Percentiles rank a stretch among this genome's conserved stretches.
Evolutionary conservation across 768 basidiomycete species (phyloP).

Genomic region (Mycena vulgaris): DNA sequence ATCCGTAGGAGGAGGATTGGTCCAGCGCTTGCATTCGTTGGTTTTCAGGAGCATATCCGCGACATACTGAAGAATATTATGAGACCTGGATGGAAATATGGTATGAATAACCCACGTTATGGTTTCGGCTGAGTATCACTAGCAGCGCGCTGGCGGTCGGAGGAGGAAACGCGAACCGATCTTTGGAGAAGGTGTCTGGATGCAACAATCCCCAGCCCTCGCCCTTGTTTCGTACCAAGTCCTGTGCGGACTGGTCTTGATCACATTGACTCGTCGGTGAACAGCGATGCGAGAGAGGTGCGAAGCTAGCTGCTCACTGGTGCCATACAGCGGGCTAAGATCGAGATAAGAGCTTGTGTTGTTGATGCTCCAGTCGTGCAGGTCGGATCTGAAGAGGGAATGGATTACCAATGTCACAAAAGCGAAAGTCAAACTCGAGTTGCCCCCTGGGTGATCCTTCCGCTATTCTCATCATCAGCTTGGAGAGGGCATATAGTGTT

Average conservation of each 20-base stretch:
- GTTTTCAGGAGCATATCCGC: slow-evolving; percentile 67
- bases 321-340: slow-evolving; percentile 71
- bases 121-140: slow-evolving; percentile 71
- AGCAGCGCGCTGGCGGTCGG: slow-evolving; percentile 69
- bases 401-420: slow-evolving; percentile 78
- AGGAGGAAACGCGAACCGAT: slow-evolving; percentile 66
- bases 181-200: slow-evolving; percentile 70
- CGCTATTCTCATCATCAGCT: slow-evolving; percentile 47
- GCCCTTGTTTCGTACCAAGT: slow-evolving; percentile 63
- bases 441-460: slow-evolving; percentile 67
- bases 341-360: slow-evolving; percentile 71
- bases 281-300: not conserved
- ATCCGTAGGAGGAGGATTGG: slow-evolving; percentile 56
- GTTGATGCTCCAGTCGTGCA: slow-evolving; percentile 61
- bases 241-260: slow-evolving; percentile 56
- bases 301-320: slow-evolving; percentile 49
- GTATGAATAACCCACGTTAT: slow-evolving; percentile 61
- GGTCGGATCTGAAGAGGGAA: slow-evolving; percentile 67
- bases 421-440: slow-evolving; percentile 75
- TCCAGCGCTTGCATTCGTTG: slow-evolving; percentile 68
- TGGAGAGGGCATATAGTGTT: too few relatives aligned
- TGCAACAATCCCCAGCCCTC: slow-evolving; percentile 66
- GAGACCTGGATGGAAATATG: not conserved
- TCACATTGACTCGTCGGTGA: too few relatives aligned
- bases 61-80: slow-evolving; percentile 62